phyloP scores from a whole-genome alignment of 2,329 filamentous ascomycete species.

The Diaporthe caulivora region DNA sequence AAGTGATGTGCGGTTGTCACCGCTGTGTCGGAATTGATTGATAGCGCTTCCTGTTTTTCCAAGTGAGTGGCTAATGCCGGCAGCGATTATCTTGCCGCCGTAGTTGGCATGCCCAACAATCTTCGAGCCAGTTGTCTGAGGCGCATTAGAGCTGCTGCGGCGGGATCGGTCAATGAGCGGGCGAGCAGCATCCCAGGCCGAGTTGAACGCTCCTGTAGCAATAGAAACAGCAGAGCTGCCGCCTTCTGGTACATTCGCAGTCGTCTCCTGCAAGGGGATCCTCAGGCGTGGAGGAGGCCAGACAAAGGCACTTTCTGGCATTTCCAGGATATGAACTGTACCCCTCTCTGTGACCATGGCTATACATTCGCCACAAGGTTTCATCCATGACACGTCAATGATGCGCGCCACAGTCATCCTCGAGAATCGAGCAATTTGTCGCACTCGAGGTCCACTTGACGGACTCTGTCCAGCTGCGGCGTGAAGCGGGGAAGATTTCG shows the following conservation, averaged over 20 bases:
- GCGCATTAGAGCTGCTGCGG: slow-evolving; percentile 56
- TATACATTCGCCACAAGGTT: slow-evolving; percentile 82
- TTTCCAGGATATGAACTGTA: slow-evolving; percentile 93
- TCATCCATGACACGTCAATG: slow-evolving; percentile 89
- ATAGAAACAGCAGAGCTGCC: slow-evolving; percentile 72
- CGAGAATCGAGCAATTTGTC: slow-evolving; percentile 89
- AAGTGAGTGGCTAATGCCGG: slow-evolving; percentile 80
- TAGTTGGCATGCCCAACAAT: slow-evolving; percentile 75
- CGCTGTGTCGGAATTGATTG: slow-evolving; percentile 78
- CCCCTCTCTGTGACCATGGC: slow-evolving; percentile 94
- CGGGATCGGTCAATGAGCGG: slow-evolving; percentile 69
- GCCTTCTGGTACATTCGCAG: slow-evolving; percentile 62
- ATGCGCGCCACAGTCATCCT: slow-evolving; percentile 93
- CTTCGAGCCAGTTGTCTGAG: slow-evolving; percentile 56
- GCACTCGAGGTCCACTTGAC: slow-evolving; percentile 72
- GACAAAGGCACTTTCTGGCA: slow-evolving; percentile 84
- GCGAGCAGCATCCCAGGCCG: slow-evolving; percentile 76
- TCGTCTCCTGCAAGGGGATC: slow-evolving; percentile 57
- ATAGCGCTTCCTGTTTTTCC: slow-evolving; percentile 79
- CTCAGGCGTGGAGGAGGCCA: slow-evolving; percentile 82
- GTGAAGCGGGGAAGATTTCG: slow-evolving; percentile 72
- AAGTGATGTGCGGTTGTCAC: slow-evolving; percentile 80
- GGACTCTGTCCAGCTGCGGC: slow-evolving; percentile 54
- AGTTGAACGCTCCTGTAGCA: slow-evolving; percentile 77
- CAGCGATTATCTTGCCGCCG: slow-evolving; percentile 78